A percentile compares a stretch with the other conserved stretches of the same genome.
Conservation (phyloP, 148 eudicot genomes). For the Agrostemma githago region DNA sequence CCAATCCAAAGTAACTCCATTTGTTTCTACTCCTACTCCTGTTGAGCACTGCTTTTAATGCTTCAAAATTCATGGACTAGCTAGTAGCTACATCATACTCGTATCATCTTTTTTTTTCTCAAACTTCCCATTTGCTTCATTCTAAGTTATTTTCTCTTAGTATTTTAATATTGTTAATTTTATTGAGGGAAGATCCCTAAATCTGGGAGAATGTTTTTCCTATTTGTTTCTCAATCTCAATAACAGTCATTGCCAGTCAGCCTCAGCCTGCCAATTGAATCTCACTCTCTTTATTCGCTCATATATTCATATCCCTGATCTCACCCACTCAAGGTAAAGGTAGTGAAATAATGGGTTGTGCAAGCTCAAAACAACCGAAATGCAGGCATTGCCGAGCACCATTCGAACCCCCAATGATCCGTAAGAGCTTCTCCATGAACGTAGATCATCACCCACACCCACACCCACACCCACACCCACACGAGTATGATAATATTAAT, state of each 20-base stretch:
- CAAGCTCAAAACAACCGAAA: constrained; percentile 47
- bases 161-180: too few relatives aligned
- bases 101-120: too few relatives aligned
- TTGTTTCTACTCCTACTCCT: too few relatives aligned
- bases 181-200: constrained; percentile 16
- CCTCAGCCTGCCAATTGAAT: not conserved
- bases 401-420: constrained; percentile 33
- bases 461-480: too few relatives aligned
- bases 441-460: constrained; percentile 45
- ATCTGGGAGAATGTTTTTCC: constrained; percentile 26
- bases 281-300: constrained; percentile 15
- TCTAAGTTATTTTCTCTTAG: too few relatives aligned
- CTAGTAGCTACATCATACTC: too few relatives aligned
- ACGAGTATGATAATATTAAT: too few relatives aligned
- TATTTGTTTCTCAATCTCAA: constrained; percentile 31
- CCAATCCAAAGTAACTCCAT: too few relatives aligned
- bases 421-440: constrained; percentile 62
- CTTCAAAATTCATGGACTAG: too few relatives aligned
- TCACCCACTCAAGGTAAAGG: not conserved
- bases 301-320: constrained; percentile 1
- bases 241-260: not conserved
- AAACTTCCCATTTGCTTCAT: too few relatives aligned
- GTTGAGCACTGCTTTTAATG: too few relatives aligned
- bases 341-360: constrained; percentile 65
- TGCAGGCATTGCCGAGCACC: constrained; percentile 52